Conservation (phyloP, 768 basidiomycete species). For the Pleurotus citrinopileatus region DNA sequence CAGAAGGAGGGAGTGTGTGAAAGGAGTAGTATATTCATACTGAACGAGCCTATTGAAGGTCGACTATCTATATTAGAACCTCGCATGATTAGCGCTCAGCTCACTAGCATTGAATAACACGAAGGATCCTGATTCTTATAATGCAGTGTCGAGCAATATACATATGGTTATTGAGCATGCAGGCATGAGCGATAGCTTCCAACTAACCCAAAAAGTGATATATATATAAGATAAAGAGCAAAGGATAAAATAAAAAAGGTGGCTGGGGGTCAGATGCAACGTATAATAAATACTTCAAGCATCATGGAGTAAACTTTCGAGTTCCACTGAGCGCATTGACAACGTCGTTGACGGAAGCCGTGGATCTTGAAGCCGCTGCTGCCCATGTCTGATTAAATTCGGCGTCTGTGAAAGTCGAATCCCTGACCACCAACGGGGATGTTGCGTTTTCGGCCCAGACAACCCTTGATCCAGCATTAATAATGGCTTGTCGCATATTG, state of each 20-base stretch:
- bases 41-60: too few relatives aligned
- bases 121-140: neutral
- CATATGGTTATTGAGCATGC: constrained; percentile 8
- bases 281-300: constrained; percentile 11
- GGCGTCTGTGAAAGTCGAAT: constrained; percentile 40
- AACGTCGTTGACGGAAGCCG: constrained; percentile 38
- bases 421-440: constrained; percentile 48
- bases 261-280: too few relatives aligned
- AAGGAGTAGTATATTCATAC: too few relatives aligned
- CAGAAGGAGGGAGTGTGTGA: constrained; percentile 4
- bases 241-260: neutral
- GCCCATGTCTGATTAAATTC: constrained; percentile 49
- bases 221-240: constrained; percentile 3
- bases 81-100: constrained; percentile 7
- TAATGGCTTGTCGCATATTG: constrained; percentile 53
- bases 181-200: neutral
- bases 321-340: constrained; percentile 35
- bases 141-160: neutral
- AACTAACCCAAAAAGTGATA: constrained; percentile 2
- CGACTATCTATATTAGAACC: too few relatives aligned
- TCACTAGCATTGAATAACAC: neutral
- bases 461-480: constrained; percentile 35
- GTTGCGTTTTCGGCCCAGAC: constrained; percentile 53
- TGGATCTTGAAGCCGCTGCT: constrained; percentile 27
- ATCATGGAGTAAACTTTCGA: constrained; percentile 20